Percentiles rank a stretch among this genome's conserved stretches.
phyloP scores from a whole-genome alignment of 1,139 yeast genomes.

The Williopsis jadinii region DNA sequence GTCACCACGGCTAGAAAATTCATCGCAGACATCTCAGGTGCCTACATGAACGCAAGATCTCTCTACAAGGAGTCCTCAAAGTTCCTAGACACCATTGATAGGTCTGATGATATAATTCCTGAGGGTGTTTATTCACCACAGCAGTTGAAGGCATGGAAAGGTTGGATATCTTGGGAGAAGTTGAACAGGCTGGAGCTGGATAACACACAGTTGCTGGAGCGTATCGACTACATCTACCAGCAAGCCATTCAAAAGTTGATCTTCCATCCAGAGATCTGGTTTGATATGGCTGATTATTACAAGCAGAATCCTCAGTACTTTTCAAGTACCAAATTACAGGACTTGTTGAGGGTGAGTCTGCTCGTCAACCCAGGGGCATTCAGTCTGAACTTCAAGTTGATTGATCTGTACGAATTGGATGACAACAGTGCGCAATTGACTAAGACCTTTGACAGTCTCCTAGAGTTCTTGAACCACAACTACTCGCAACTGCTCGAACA shows the following conservation, averaged over 20 bases:
- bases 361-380: slow-evolving; percentile 67
- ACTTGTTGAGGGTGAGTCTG: slow-evolving; percentile 49
- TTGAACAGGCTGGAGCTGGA: slow-evolving; percentile 59
- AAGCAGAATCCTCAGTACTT: slow-evolving; percentile 25
- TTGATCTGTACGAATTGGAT: slow-evolving; percentile 64
- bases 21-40: slow-evolving; percentile 74
- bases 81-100: slow-evolving; percentile 39
- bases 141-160: slow-evolving; percentile 53
- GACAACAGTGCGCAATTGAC: slow-evolving; percentile 47
- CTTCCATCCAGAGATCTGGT: slow-evolving; percentile 84
- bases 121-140: slow-evolving; percentile 27
- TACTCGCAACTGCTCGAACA: slow-evolving; percentile 24
- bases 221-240: slow-evolving; percentile 69
- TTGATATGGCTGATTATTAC: slow-evolving; percentile 45
- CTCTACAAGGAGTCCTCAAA: slow-evolving; percentile 66
- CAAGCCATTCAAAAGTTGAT: slow-evolving; percentile 65
- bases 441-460: slow-evolving; percentile 42
- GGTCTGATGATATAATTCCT: slow-evolving; percentile 29
- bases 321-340: slow-evolving; percentile 15
- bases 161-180: slow-evolving; percentile 78
- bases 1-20: slow-evolving; percentile 78
- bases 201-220: slow-evolving; percentile 40
- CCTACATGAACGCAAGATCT: slow-evolving; percentile 87
- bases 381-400: slow-evolving; percentile 56
- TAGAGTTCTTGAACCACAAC: slow-evolving; percentile 33